Evolutionary conservation across 768 basidiomycete species (phyloP), one percentile per base, ranked within the genome.

Genomic region (Hypholoma sublateritium): DNA sequence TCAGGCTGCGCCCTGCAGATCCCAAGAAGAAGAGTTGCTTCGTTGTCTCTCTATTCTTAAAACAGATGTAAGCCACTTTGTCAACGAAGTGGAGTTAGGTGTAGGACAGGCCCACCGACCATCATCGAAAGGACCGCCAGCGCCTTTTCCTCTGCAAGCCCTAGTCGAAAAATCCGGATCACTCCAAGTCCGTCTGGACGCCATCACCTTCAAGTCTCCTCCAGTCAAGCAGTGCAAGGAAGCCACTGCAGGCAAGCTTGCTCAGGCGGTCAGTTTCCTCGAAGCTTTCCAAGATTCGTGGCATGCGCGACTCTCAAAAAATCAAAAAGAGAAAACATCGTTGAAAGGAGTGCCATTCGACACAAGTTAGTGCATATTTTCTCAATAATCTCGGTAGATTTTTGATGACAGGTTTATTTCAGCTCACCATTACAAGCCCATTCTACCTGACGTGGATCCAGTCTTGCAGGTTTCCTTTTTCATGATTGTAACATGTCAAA

Each of bases 391-490:
- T 9, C 28, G 9, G 6, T 17, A 21, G 12, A n/a, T 24, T 25
- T 16, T 14, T 53, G 21, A 43, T 43, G 16, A 19, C 14, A 14
- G 12, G 17, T 37, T 17, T 9, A 17, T 2, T 42, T 6, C 17
- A 59, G 57, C 53, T 13, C 57, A 55, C 7, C 57, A 53, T n/a
- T 39, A 37, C n/a, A 3, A 7, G 12, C 52, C 52, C 17, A 54
- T 59, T 37, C 37, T 55, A 1, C 16, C 17, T 28, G 45, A 39
- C 35, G 53, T 47, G 2, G 53, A 59, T 25, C 52, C 57, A 12
- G 13, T 59, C 13, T 28, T 59, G n/a, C 57, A 59, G 28, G 47
- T 43, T n/a, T 9, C 37, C 4, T 7, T 59, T 13, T 59, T 59
- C 37, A 48, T 41, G 17, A 55, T 61, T 39, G 43, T 61, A 2